Base-by-base conservation (phyloP, 768 basidiomycete genomes). In the Suillus variegatus region DNA sequence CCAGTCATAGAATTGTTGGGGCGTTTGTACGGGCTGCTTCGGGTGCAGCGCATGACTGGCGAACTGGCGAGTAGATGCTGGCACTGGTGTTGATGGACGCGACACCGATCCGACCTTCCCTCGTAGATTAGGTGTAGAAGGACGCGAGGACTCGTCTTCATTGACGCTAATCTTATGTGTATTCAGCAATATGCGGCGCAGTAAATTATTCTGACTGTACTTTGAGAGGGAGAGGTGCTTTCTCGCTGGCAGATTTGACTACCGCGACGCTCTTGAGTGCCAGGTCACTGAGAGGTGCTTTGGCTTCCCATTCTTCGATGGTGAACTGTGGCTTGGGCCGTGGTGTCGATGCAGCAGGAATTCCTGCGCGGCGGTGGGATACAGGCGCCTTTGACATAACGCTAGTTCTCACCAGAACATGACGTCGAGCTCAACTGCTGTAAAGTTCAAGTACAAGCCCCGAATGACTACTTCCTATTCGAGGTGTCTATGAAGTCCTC, bases 1-100 rank as follows among this genome's bases (percentile, higher is more conserved):
- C 91, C 95, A 97, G 78, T 99, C 97, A 74, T 96, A 94, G 77
- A 99, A 97, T 69, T 98, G 95, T 71, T 99, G 94, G 1, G 95
- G 91, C 0, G 95, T 97, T 67, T 91, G 86, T 46, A 99, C 89
- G 6, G 93, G 90, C 47, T 88, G 85, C 60, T 84, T 86, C 3
- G 93, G 92, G 72, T 92, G 90, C 18, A 94, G 79, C 0, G 88
- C 83, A 71, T 91, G 86, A 9, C 78, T 72, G 14, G 73, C 49
- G 14, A 64, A 60, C 4, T 74, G 66, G 63, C 72, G 76, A 55
- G 67, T 61, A 41, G 40, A 66, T 20, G 64, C 65, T 52, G 63
- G 63, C 36, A 68, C 73, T 12, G 75, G 76, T 14, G 86, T 88
- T 10, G 82, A 78, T 1, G 86, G 84, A 40, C 85, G 81, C 7